These are phyloP conservation scores for Rhizophora apiculata DNA, from an alignment of 345 rosid species.

Conservation along the genomic window DNA sequence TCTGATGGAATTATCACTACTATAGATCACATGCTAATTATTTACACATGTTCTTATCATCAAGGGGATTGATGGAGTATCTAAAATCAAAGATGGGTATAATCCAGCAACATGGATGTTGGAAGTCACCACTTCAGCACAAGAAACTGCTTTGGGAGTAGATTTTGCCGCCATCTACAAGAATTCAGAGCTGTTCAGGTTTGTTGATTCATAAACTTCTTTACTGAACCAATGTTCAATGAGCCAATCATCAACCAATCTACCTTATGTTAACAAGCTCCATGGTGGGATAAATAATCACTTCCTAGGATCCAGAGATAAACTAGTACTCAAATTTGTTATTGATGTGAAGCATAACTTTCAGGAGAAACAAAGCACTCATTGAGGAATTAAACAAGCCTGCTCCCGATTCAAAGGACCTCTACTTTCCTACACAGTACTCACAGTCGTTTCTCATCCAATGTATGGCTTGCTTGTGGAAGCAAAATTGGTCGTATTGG, in stretches of 20 bases:
- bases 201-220: neutral
- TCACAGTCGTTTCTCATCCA: constrained; percentile 46
- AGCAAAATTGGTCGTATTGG: constrained; percentile 65
- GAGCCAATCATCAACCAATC: neutral
- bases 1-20: too few species aligned
- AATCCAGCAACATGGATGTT: constrained; percentile 84
- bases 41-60: neutral
- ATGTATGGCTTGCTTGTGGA: constrained; percentile 61
- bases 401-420: constrained; percentile 40
- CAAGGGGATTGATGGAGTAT: constrained; percentile 49
- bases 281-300: neutral
- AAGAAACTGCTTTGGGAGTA: constrained; percentile 42
- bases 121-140: constrained; percentile 58
- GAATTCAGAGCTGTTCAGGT: constrained; percentile 52
- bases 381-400: constrained; percentile 48
- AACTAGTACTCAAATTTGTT: neutral
- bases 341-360: neutral
- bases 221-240: neutral
- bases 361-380: constrained; percentile 60
- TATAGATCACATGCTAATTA: too few species aligned
- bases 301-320: neutral
- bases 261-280: neutral
- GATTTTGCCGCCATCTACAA: constrained; percentile 44
- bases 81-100: constrained; percentile 54
- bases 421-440: constrained; percentile 43